Evolutionary conservation across 2,329 filamentous ascomycete genomes (phyloP), one percentile per base, ranked within the genome.

Genomic region (Blastomyces emzantsi): DNA sequence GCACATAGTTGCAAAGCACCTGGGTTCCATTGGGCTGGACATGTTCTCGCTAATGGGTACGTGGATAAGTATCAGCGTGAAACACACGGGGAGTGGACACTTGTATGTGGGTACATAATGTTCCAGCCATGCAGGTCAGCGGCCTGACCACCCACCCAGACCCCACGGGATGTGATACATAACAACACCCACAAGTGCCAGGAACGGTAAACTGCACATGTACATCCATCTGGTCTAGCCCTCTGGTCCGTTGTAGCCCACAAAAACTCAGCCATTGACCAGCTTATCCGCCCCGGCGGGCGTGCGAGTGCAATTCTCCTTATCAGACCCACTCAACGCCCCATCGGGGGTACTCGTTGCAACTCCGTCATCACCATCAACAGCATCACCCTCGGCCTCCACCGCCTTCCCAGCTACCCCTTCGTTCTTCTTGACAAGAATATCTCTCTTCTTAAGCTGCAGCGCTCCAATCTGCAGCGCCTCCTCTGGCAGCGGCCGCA

Each of bases 401-500:
- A 11, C 19, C 15, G 6, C 41, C 43, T 33, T 62, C 17, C 13
- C 30, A 13, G 43, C 33, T 2, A n/a, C 30, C n/a, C 41, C 30
- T 11, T 54, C 36, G 41, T 55, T 47, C 33, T 65, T 55, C 19
- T 17, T 43, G 41, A 33, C 64, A 74, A 51, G 47, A 25, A 74
- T 57, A 76, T 67, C 62, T 70, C 92, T 92, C 78, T 91, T 92
- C 70, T 87, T 90, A 66, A 87, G 73, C 64, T 82, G 84, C 74
- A 96, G 82, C 2, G 89, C 87, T 0, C 92, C 92, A 73, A 90
- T 92, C 66, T 88, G 87, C 67, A 94, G 71, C 2, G 94, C 94
- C 78, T 97, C 93, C 69, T 89, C 89, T 0, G 94, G 94, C 70
- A 97, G 74, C 51, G 92, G 92, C 63, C 92, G 81, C 7, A 97